These are phyloP conservation scores for Pseudoscleropodium purum DNA, from an alignment of 225 moss, liverwort and hornwort species.

Conservation along the genomic window DNA sequence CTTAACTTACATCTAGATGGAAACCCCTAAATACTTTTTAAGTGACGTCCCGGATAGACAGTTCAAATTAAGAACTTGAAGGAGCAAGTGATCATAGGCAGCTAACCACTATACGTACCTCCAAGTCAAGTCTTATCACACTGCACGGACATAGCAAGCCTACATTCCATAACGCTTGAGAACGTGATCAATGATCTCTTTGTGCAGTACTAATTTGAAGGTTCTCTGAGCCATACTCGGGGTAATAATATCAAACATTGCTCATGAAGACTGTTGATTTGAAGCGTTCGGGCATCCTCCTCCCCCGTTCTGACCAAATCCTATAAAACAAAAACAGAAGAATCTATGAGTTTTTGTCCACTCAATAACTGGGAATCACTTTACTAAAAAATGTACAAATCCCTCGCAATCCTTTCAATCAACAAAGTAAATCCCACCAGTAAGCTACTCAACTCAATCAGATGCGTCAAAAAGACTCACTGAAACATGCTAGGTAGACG, in stretches of 20 bases:
- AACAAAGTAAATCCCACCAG: background rate
- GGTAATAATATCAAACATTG: background rate
- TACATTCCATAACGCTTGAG: background rate
- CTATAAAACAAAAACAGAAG: background rate
- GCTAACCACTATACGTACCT: conserved; percentile 11
- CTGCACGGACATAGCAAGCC: conserved; percentile 2
- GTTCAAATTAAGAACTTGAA: background rate
- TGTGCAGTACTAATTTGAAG: background rate
- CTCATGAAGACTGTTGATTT: background rate
- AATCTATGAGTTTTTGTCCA: background rate
- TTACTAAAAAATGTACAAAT: background rate
- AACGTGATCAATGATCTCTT: background rate
- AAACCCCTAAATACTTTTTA: background rate
- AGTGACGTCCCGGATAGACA: background rate
- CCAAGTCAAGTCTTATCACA: background rate
- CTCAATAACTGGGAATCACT: background rate
- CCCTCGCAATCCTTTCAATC: background rate
- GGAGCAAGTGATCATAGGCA: background rate
- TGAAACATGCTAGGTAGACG: background rate
- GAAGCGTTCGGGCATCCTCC: background rate
- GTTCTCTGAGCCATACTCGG: background rate
- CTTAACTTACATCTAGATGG: background rate
- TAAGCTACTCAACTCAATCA: background rate
- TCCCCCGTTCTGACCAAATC: background rate
- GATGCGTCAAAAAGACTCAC: background rate